Evolutionary conservation across 2,329 filamentous ascomycete species (phyloP), one percentile per base, ranked within the genome.

Genomic region (Xylariaceae sp.): DNA sequence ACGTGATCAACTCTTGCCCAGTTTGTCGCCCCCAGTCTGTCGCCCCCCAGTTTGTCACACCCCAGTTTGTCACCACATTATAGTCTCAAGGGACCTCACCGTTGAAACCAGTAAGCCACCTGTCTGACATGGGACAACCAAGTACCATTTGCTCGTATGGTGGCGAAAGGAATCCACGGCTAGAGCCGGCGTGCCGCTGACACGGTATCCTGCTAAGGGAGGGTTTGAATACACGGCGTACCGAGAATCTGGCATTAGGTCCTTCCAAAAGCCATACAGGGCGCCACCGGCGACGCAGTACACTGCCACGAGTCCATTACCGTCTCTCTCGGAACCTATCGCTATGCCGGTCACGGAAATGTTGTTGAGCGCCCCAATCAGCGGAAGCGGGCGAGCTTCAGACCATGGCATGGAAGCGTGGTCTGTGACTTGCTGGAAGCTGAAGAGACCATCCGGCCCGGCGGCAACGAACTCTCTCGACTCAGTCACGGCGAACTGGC

Each of bases 271-370:
- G 36, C 17, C 40, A 28, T 45, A 28, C 23, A 51, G 16, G 16
- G 21, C 31, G 37, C 44, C 37, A 36, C 31, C 31, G 21, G 47
- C 43, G 33, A 50, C 47, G 35, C 47, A 51, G 39, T 46, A 48
- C 42, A 46, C 31, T 31, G 41, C 9, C 35, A 51, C n/a, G n/a
- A 12, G 17, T 7, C 11, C 11, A 8, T 15, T 6, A 16, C 13
- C 27, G 26, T 40, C 35, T 11, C 11, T 24, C 21, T 24, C n/a
- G n/a, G n/a, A n/a, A n/a, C 6, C 11, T 17, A 44, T 28, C 14
- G 39, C 41, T 28, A 50, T 38, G 35, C 48, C 48, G 31, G 48
- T 46, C 26, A 50, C 48, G 11, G 43, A 44, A 31, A n/a, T 36
- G n/a, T 32, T 21, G 36, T 47, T 44, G 26, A 50, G 38, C 36